Base-by-base conservation (phyloP, 768 basidiomycete genomes). In the Tylopilus vinaceipallidus region DNA sequence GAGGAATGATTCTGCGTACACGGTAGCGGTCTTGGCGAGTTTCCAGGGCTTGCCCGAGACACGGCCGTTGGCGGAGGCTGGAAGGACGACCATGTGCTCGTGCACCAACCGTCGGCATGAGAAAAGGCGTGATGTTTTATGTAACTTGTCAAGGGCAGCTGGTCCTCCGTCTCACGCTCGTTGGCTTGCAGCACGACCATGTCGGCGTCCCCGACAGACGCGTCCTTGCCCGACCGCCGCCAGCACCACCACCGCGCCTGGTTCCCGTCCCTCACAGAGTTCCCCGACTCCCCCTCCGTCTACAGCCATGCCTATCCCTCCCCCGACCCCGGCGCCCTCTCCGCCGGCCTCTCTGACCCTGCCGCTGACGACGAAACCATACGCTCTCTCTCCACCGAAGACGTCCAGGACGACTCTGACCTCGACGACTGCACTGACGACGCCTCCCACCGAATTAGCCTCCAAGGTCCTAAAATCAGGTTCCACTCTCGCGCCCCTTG, bases 401-500 rank as follows among this genome's bases (percentile, higher is more conserved):
- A 57, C 23, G 41, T 65, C 37, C 70, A 66, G 40, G 70, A 76
- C 40, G 71, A 73, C 20, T 64, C 63, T 17, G 63, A 62, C 20
- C 22, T 50, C 2, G 69, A 71, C 40, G 72, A 72, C 35, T 73
- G 72, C 38, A 74, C 77, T 43, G 72, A 78, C 32, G 74, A 74
- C 9, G 58, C 72, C 32, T 68, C 75, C 2, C 66, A 75, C 50
- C 76, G 83, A 45, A 79, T 90, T 67, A 89, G 86, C 59, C 70
- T 84, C 41, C 80, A 86, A 29, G 90, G 90, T n/a, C 89, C 89
- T 26, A 89, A 82, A 67, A 87, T 91, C 78, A 82, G 83, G 43
- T 82, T 89, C 62, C 86, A 89, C 66, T 87, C 86, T 53, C 84
- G 78, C 22, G 85, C 89, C 16, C 89, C 89, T 34, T 92, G 89